A percentile compares a stretch with the other conserved stretches of the same genome.
Evolutionary conservation across 371 early-diverging fungal genomes (phyloP).

Genomic region (Rhizomucor miehei): DNA sequence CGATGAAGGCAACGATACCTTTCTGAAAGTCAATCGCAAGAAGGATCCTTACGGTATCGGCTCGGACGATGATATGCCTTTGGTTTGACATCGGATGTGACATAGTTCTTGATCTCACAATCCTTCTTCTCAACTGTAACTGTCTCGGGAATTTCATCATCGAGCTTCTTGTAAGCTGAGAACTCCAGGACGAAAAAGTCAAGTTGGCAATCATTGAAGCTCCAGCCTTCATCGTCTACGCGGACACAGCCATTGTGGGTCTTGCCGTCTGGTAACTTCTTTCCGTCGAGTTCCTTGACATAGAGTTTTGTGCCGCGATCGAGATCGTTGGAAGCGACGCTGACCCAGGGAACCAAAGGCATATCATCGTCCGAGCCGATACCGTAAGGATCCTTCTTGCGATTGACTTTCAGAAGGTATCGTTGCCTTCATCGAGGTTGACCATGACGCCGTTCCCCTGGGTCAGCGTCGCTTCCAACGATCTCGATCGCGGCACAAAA

Average conservation of each 20-base stretch:
- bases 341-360: constrained; percentile 26
- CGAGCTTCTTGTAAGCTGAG: constrained; percentile 12
- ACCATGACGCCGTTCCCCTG: constrained; percentile 31
- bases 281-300: constrained; percentile 29
- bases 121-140: constrained; percentile 12
- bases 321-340: constrained; percentile 31
- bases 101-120: constrained; percentile 22
- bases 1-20: constrained; percentile 17
- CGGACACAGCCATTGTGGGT: constrained; percentile 42
- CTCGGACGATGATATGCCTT: constrained; percentile 5
- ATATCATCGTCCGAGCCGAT: constrained; percentile 14
- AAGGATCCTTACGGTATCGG: constrained; percentile 14
- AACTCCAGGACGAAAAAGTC: constrained; percentile 31
- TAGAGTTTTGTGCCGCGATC: constrained; percentile 24
- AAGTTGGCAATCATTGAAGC: constrained; percentile 27
- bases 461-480: constrained; percentile 35
- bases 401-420: constrained; percentile 16
- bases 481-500: constrained; percentile 24
- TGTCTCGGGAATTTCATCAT: constrained; percentile 13
- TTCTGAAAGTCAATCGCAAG: constrained; percentile 16
- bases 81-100: constrained; percentile 15
- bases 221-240: constrained; percentile 39
- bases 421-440: constrained; percentile 20
- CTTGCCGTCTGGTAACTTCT: constrained; percentile 29
- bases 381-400: constrained; percentile 22